Conservation (phyloP, 176 grass and related monocot species). For the Otatea glauca region DNA sequence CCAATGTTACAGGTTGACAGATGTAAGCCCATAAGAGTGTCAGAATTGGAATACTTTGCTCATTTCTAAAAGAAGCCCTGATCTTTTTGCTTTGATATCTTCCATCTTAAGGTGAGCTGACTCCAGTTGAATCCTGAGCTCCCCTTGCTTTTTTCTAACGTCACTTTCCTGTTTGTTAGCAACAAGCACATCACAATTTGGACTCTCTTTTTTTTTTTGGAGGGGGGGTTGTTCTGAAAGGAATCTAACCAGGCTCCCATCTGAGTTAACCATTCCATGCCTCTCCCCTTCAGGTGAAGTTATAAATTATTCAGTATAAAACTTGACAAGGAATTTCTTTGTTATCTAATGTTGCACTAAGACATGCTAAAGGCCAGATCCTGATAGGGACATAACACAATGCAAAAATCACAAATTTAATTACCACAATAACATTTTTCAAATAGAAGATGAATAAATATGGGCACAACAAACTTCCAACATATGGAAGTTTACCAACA, state of each 20-base stretch:
- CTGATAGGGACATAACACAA: neutral
- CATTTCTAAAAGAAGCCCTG: slow-evolving; percentile 51
- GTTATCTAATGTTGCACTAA: neutral
- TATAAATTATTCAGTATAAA: slow-evolving; percentile 21
- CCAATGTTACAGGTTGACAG: neutral
- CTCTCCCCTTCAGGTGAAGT: slow-evolving; percentile 35
- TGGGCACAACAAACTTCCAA: neutral
- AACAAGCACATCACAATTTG: slow-evolving; percentile 8
- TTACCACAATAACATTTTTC: slow-evolving; percentile 7
- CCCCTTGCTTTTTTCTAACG: slow-evolving; percentile 42
- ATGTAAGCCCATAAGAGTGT: neutral
- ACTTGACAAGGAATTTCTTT: slow-evolving; percentile 13
- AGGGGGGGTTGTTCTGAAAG: neutral
- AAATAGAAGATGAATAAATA: slow-evolving; percentile 13
- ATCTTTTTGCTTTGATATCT: slow-evolving; percentile 70
- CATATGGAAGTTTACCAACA: slow-evolving; percentile 4
- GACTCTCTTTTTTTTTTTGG: neutral
- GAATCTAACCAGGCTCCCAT: slow-evolving; percentile 30
- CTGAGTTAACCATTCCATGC: slow-evolving; percentile 20
- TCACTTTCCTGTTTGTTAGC: slow-evolving; percentile 51
- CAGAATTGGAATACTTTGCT: slow-evolving; percentile 57
- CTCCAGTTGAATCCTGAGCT: slow-evolving; percentile 49
- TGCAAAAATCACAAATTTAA: neutral
- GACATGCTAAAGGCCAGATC: neutral
- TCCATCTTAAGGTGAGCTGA: slow-evolving; percentile 55